These are phyloP conservation scores for Globisporangium spiculum DNA, from an alignment of 352 stramenopile genomes.

Conservation along the genomic window DNA sequence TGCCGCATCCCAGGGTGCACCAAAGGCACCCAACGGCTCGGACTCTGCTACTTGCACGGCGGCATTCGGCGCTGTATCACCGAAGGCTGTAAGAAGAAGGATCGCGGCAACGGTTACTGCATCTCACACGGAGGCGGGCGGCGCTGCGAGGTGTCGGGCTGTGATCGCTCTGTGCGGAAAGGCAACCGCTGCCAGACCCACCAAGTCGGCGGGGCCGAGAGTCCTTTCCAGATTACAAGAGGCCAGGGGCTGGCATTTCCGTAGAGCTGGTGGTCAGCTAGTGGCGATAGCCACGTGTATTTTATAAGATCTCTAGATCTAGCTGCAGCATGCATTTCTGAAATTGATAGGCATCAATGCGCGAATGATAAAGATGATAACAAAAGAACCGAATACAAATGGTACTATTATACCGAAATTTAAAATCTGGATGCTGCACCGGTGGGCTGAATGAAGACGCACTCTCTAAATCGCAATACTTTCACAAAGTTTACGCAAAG, in stretches of 20 bases:
- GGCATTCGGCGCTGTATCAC: conserved; percentile 71
- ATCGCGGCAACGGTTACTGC: conserved; percentile 79
- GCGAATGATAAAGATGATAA: neutral
- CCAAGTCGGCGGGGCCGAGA: conserved; percentile 31
- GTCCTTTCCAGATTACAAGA: conserved; percentile 44
- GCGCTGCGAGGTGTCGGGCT: conserved; percentile 56
- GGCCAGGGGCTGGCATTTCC: conserved; percentile 20
- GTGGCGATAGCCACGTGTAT: neutral
- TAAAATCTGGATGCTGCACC: neutral
- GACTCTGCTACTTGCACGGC: conserved; percentile 78
- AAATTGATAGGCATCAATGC: neutral
- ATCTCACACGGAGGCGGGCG: conserved; percentile 75
- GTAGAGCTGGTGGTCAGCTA: neutral
- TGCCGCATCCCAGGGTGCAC: conserved; percentile 62
- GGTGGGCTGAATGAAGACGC: neutral
- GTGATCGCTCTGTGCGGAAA: conserved; percentile 65
- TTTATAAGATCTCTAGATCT: neutral
- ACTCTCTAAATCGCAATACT: neutral
- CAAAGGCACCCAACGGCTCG: conserved; percentile 75
- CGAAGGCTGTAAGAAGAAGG: conserved; percentile 79
- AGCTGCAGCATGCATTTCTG: conserved; percentile 2
- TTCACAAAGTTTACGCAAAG: neutral
- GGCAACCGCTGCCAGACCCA: conserved; percentile 78
- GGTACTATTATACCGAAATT: neutral
- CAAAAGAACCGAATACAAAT: neutral